Evolutionary conservation across 441 rosid genomes (phyloP).

Genomic region (Aleurites moluccanus): DNA sequence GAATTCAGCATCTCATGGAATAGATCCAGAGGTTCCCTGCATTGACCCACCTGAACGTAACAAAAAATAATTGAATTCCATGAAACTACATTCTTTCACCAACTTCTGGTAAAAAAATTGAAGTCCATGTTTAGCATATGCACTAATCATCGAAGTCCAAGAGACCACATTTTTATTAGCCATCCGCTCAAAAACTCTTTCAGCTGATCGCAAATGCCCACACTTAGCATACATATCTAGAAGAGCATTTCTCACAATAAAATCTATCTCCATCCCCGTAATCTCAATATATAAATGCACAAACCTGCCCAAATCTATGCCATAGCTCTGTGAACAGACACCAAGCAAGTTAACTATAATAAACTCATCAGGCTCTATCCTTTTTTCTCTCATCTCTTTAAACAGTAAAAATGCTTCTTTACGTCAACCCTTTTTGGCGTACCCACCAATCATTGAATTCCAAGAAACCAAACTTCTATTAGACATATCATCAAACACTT

Average conservation of each 20-base stretch:
- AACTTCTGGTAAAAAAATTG: constrained; percentile 37
- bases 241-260: constrained; percentile 60
- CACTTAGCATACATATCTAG: constrained; percentile 78
- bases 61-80: constrained; percentile 29
- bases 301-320: constrained; percentile 58
- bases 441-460: constrained; percentile 81
- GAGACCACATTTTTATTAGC: constrained; percentile 64
- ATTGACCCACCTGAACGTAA: constrained; percentile 15
- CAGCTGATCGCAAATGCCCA: constrained; percentile 52
- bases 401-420: constrained; percentile 44
- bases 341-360: constrained; percentile 55
- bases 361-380: constrained; percentile 45
- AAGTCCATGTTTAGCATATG: constrained; percentile 65
- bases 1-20: constrained; percentile 20
- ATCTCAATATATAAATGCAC: constrained; percentile 44
- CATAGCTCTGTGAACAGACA: constrained; percentile 63
- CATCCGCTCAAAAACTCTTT: constrained; percentile 59
- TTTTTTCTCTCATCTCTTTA: constrained; percentile 38
- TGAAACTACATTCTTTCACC: constrained; percentile 24
- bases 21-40: constrained; percentile 11
- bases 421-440: constrained; percentile 53
- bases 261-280: constrained; percentile 42
- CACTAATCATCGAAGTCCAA: constrained; percentile 76
- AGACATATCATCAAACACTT: constrained; percentile 54
- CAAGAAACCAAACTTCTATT: constrained; percentile 56